Evolutionary conservation across 106 monocot species (phyloP), one percentile per base, ranked within the genome.

Genomic region (Dendrobium officinale): DNA sequence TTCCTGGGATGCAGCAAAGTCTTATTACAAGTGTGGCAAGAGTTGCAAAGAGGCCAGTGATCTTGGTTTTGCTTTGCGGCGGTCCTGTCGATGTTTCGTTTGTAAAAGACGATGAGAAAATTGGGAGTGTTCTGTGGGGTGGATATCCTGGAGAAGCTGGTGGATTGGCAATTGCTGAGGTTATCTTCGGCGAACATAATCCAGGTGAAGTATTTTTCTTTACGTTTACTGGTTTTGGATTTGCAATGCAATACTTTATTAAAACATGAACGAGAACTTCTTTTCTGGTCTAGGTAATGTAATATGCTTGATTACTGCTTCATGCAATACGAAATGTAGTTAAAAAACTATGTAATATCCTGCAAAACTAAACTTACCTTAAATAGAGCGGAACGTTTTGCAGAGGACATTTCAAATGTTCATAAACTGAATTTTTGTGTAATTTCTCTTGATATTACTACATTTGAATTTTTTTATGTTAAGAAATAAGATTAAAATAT

Each of bases 71-170:
- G 20, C 6, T 97, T 18, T 97, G 86, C 48, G 97, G 97, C 37
- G 97, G 97, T 19, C 94, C 94, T 2, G 90, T 97, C 2, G 97
- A 97, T 75, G 77, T 97, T 29, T 79, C 85, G 1, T 97, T 94
- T 48, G 97, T 90, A 0, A 97, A 97, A 83, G 4, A 49, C 9
- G 81, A 97, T 64, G 51, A 58, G 6, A 86, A 73, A 5, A 88
- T 97, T 22, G 92, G 92, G 7, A 89, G 78, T 9, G 89, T 97
- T 17, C 41, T 97, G 42, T 97, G 97, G 97, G 97, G 82, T n/a
- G 97, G 97, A 40, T 97, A 97, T 85, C 97, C 97, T 67, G 97
- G 97, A 33, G 86, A 97, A 86, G 94, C 94, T 79, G 97, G 97
- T 22, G 94, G 92, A 59, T 66, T 80, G 51, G 97, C 97, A 0